phyloP scores from a whole-genome alignment of 2,329 filamentous ascomycete species.

The Diaporthe eres region DNA sequence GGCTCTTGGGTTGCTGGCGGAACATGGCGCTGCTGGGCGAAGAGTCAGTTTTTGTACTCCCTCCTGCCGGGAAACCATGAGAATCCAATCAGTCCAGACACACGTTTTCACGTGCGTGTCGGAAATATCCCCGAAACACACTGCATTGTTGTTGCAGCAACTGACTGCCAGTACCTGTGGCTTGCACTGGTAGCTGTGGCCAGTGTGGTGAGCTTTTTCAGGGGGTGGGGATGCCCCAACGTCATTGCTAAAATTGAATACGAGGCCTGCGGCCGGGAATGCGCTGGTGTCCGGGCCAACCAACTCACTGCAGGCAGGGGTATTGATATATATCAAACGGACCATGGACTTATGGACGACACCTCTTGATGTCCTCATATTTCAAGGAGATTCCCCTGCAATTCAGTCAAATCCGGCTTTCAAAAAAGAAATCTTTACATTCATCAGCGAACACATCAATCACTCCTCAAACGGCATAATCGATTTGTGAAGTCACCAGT shows the following conservation, averaged over 20 bases:
- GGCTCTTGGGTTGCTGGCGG: not conserved
- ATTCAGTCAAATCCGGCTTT: not conserved
- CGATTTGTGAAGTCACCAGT: not conserved
- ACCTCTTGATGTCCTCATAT: not conserved
- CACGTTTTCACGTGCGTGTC: not conserved
- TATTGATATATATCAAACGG: conserved; percentile 38
- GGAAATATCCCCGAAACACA: not conserved
- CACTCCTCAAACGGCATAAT: no score
- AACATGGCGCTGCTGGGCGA: not conserved
- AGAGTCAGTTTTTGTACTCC: not conserved
- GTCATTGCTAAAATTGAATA: conserved; percentile 30
- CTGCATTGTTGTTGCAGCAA: conserved; percentile 28
- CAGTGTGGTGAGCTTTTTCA: conserved; percentile 13
- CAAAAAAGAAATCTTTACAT: no score
- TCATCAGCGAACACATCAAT: not conserved
- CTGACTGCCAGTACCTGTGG: not conserved
- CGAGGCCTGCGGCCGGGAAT: conserved; percentile 21
- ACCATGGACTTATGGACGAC: conserved; percentile 18
- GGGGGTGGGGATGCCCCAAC: conserved; percentile 5
- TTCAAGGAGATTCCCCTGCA: not conserved
- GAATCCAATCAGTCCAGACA: not conserved
- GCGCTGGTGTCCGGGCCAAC: conserved; percentile 33
- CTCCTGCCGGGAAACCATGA: not conserved
- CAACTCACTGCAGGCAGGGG: conserved; percentile 2
- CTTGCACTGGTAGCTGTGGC: not conserved